Evolutionary conservation across 1,284 basidiomycete genomes (phyloP).

Genomic region (Trichosporon asahii): DNA sequence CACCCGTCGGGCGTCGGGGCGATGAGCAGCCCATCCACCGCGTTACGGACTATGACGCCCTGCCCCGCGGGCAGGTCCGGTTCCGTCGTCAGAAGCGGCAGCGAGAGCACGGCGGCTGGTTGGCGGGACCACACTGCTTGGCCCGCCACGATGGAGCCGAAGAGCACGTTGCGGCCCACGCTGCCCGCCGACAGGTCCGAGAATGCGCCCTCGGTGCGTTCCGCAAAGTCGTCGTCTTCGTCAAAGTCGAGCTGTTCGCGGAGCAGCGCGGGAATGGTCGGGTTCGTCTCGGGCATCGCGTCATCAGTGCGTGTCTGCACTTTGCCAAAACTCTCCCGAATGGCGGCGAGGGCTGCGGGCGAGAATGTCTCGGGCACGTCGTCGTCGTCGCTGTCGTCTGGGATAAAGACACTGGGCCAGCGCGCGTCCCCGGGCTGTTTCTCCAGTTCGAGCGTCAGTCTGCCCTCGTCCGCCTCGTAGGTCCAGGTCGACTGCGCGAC

Average conservation of each 20-base stretch:
- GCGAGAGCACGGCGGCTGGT: constrained; percentile 33
- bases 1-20: constrained; percentile 54
- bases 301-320: constrained; percentile 28
- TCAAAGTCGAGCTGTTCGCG: constrained; percentile 53
- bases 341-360: constrained; percentile 70
- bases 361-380: constrained; percentile 85
- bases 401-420: constrained; percentile 77
- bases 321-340: constrained; percentile 60
- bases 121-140: constrained; percentile 34
- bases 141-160: constrained; percentile 26
- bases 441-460: constrained; percentile 77
- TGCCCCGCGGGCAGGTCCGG: constrained; percentile 40
- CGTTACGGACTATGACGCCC: constrained; percentile 68
- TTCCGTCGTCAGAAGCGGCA: constrained; percentile 24
- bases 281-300: constrained; percentile 34
- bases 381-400: constrained; percentile 46
- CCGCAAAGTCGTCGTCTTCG: constrained; percentile 53
- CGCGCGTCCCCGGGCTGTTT: constrained; percentile 69
- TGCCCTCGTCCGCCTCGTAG: constrained; percentile 67
- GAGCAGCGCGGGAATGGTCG: constrained; percentile 45
- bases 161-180: constrained; percentile 38
- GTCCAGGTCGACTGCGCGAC: constrained; percentile 81
- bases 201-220: constrained; percentile 56
- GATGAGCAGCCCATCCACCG: constrained; percentile 78
- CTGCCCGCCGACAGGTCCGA: constrained; percentile 26